Percentiles rank a stretch among this genome's conserved stretches.
phyloP scores from a whole-genome alignment of 371 early-diverging fungal genomes.

The Caulochytrium protostelioides region DNA sequence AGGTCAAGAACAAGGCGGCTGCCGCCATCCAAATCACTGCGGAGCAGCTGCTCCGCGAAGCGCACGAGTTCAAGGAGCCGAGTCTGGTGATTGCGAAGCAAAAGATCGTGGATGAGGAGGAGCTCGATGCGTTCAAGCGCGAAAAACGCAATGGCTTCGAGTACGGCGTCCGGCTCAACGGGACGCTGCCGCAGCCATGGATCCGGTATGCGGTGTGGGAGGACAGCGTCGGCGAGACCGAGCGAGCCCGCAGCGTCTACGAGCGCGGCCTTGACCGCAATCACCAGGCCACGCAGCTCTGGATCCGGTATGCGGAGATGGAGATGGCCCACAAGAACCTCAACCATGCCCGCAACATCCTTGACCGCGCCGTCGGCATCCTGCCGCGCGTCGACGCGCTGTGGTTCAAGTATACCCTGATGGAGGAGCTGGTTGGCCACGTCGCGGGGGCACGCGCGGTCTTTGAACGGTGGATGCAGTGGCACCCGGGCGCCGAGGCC shows the following conservation, averaged over 20 bases:
- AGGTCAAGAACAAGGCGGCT: constrained; percentile 93
- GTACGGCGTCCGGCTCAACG: constrained; percentile 65
- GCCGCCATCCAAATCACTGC: constrained; percentile 97
- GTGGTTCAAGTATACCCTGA: constrained; percentile 93
- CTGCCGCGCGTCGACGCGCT: constrained; percentile 85
- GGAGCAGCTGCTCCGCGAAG: constrained; percentile 90
- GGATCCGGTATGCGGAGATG: constrained; percentile 84
- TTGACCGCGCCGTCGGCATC: constrained; percentile 70
- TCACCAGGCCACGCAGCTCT: constrained; percentile 58
- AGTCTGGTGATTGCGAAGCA: constrained; percentile 52
- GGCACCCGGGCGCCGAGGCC: constrained; percentile 81
- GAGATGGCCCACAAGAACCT: constrained; percentile 87
- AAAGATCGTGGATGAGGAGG: constrained; percentile 76
- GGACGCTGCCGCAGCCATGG: constrained; percentile 69
- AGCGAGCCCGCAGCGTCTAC: constrained; percentile 67
- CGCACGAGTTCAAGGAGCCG: constrained; percentile 65
- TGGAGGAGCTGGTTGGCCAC: constrained; percentile 89
- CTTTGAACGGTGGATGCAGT: constrained; percentile 96
- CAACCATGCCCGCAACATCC: constrained; percentile 76
- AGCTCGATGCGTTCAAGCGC: constrained; percentile 67
- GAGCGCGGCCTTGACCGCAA: constrained; percentile 85
- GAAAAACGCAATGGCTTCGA: constrained; percentile 86
- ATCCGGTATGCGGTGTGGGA: constrained; percentile 91
- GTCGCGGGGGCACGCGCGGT: constrained; percentile 70
- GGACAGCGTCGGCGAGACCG: constrained; percentile 62